Conservation (phyloP, 2,329 filamentous ascomycete genomes). For the Nemania diffusa region DNA sequence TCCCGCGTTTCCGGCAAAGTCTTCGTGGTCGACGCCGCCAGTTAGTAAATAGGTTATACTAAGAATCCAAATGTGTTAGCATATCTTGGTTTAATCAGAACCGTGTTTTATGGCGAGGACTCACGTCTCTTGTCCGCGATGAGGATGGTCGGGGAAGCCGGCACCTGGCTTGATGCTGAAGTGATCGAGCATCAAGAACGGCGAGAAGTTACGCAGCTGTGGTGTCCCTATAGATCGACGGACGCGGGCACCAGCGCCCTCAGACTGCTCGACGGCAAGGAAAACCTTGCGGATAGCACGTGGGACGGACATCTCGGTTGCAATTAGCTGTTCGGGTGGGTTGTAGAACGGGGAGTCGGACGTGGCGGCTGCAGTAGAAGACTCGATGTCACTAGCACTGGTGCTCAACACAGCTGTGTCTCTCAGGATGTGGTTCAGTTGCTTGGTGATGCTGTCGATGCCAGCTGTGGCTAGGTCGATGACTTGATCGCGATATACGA, state of each 20-base stretch:
- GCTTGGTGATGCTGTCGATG: constrained; percentile 39
- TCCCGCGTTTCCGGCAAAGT: constrained; percentile 64
- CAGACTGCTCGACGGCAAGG: constrained; percentile 83
- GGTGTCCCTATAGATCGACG: constrained; percentile 88
- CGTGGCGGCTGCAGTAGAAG: constrained; percentile 28
- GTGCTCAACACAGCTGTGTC: constrained; percentile 25
- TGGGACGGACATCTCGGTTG: constrained; percentile 70
- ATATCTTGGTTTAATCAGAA: not conserved
- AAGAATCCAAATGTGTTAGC: constrained; percentile 11
- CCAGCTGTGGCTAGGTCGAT: constrained; percentile 42
- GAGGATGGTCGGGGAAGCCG: constrained; percentile 90
- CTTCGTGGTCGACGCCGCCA: constrained; percentile 63
- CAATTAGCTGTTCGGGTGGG: constrained; percentile 47
- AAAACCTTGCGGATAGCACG: constrained; percentile 86
- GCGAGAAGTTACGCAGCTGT: constrained; percentile 84
- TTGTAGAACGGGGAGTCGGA: constrained; percentile 45
- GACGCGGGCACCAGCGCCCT: constrained; percentile 88
- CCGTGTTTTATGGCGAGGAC: constrained; percentile 17
- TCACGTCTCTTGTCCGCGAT: constrained; percentile 79
- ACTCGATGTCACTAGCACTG: constrained; percentile 32
- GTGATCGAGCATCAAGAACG: constrained; percentile 97
- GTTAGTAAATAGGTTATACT: constrained; percentile 74
- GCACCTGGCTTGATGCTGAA: constrained; percentile 83
- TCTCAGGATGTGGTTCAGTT: constrained; percentile 34
- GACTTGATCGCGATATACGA: constrained; percentile 50